Evolutionary conservation across 2,329 filamentous ascomycete species (phyloP), one percentile per base, ranked within the genome.

Genomic region (Cladosporium oxysporum): DNA sequence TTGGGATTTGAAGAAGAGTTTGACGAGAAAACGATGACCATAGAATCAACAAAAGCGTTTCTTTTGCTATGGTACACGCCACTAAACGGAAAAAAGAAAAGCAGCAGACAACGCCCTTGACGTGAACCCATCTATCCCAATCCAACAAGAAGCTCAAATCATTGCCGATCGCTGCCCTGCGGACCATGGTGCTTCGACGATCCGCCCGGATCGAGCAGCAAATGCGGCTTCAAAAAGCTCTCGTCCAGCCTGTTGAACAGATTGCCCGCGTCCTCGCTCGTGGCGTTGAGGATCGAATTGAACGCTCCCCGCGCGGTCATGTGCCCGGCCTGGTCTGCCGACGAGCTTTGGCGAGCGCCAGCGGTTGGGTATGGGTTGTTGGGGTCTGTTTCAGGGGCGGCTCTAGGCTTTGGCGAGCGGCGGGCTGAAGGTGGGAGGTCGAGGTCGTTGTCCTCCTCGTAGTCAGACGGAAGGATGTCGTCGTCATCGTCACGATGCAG

Each of bases 241-340:
- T 99, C 95, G 77, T 99, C 95, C 67, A 99, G 82, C 79, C 97
- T 93, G 71, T 89, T 89, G 78, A 99, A 96, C 80, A 96, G 87
- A 55, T 91, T 92, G 11, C 91, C 91, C 53, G 96, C 93, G 76
- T 99, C 95, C 60, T 96, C 92, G 0, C 90, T 86, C 18, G 90
- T 85, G 0, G 88, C 87, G 29, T 86, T 91, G 71, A 96, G 88
- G 10, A 99, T 82, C 75, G 94, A 91, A 65, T 89, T 88, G 66
- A 97, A 88, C 0, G 93, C 91, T 33, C 88, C 90, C 23, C 88
- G 86, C 12, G 91, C 91, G 31, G 87, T 91, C n/a, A 92, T 72
- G 28, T 63, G 61, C 7, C 50, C 21, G 16, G 44, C 33, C 35
- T 55, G 33, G 2, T 55, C 50, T 23, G 60, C 49, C 47, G 66